These are phyloP conservation scores for Monosporascus sp. DNA, from an alignment of 2,329 filamentous ascomycete species.

Conservation along the genomic window DNA sequence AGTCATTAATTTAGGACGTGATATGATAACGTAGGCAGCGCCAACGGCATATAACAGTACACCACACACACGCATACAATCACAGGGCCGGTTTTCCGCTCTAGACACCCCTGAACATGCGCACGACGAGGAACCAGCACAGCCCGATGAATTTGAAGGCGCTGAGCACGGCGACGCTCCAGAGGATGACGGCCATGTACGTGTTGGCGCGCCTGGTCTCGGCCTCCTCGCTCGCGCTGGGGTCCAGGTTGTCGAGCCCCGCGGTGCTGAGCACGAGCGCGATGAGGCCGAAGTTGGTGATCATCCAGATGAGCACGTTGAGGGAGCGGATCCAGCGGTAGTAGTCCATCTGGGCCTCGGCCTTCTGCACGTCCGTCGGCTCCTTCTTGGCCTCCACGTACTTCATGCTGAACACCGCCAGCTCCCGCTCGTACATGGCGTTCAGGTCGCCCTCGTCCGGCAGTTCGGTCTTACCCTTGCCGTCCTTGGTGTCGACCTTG, in stretches of 20 bases:
- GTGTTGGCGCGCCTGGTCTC: slow-evolving; percentile 60
- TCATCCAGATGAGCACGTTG: slow-evolving; percentile 93
- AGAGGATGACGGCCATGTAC: slow-evolving; percentile 83
- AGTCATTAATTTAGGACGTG: too few species aligned
- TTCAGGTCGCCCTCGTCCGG: slow-evolving; percentile 94
- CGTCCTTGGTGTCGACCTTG: slow-evolving; percentile 83
- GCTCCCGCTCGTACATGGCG: slow-evolving; percentile 85
- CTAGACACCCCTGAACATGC: slow-evolving; percentile 73
- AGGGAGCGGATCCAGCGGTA: slow-evolving; percentile 93
- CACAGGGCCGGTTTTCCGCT: slow-evolving; percentile 2
- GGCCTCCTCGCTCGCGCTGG: slow-evolving; percentile 38
- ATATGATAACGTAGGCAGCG: too few species aligned
- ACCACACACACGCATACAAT: background rate
- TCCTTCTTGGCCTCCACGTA: slow-evolving; percentile 64
- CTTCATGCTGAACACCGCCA: slow-evolving; percentile 69
- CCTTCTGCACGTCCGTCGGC: slow-evolving; percentile 47
- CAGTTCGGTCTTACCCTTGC: slow-evolving; percentile 86
- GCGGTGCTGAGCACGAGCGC: slow-evolving; percentile 84
- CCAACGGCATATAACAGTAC: too few species aligned
- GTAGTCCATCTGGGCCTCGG: slow-evolving; percentile 93
- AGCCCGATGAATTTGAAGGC: slow-evolving; percentile 84
- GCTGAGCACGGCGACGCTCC: slow-evolving; percentile 80
- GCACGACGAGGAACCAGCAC: slow-evolving; percentile 85
- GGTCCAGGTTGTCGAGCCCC: slow-evolving; percentile 65
- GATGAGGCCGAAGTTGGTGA: slow-evolving; percentile 84